A percentile compares a stretch with the other conserved stretches of the same genome.
phyloP scores from a whole-genome alignment of 2,329 filamentous ascomycete species.

The Thelonectria olida region DNA sequence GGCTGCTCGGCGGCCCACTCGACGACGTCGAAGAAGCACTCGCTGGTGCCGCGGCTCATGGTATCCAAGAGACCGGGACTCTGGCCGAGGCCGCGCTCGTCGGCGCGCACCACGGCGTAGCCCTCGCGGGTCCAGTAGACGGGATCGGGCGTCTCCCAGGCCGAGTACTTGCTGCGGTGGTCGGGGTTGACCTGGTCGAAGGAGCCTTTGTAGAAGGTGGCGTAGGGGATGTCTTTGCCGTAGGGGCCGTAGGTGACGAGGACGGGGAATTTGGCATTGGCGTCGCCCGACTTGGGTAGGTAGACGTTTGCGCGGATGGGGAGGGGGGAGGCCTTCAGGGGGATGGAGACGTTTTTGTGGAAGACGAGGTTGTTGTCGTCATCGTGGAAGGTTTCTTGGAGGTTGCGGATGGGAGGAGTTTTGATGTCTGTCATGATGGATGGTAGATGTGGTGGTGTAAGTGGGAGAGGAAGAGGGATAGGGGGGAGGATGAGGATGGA shows the following conservation, averaged over 20 bases:
- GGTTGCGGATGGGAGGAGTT: slow-evolving; percentile 16
- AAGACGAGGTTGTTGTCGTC: slow-evolving; percentile 19
- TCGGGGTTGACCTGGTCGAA: slow-evolving; percentile 62
- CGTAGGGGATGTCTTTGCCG: slow-evolving; percentile 19
- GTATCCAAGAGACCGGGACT: slow-evolving; percentile 57
- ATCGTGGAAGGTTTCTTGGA: slow-evolving; percentile 14
- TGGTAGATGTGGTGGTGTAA: not conserved
- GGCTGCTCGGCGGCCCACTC: slow-evolving; percentile 57
- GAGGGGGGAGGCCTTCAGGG: slow-evolving; percentile 14
- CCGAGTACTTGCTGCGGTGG: slow-evolving; percentile 62
- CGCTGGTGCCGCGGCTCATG: slow-evolving; percentile 58
- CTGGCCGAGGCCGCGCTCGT: slow-evolving; percentile 59
- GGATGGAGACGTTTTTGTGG: slow-evolving; percentile 21
- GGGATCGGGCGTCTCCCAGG: slow-evolving; percentile 69
- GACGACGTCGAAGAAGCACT: slow-evolving; percentile 59
- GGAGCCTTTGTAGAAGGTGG: slow-evolving; percentile 32
- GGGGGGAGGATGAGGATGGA: too few relatives aligned
- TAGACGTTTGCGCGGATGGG: slow-evolving; percentile 42
- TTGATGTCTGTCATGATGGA: slow-evolving; percentile 15
- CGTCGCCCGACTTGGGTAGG: slow-evolving; percentile 36
- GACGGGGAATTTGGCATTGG: slow-evolving; percentile 13
- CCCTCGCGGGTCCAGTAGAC: slow-evolving; percentile 64
- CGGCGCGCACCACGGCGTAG: slow-evolving; percentile 64
- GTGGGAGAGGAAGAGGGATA: too few relatives aligned
- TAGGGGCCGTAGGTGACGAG: slow-evolving; percentile 22